Conservation (phyloP, 768 basidiomycete genomes). For the Ramaria sp. region DNA sequence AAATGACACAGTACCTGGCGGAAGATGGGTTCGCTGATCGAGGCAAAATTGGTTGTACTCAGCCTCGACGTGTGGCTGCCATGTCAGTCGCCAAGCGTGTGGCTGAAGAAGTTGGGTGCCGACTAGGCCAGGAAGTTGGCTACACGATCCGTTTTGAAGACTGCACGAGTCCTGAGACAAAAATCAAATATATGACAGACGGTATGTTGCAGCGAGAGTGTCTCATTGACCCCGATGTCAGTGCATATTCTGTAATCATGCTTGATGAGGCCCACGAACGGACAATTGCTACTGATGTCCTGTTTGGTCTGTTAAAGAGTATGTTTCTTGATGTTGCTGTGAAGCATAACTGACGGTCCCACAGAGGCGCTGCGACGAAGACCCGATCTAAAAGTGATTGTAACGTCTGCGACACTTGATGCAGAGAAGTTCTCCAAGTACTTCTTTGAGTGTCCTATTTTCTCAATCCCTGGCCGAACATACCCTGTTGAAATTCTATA, state of each 20-base stretch:
- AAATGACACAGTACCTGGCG: conserved; percentile 97
- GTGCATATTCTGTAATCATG: conserved; percentile 91
- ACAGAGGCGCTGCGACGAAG: conserved; percentile 90
- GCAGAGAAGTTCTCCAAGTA: conserved; percentile 99
- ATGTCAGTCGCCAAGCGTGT: conserved; percentile 99
- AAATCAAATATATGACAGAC: conserved; percentile 99
- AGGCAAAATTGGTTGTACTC: conserved; percentile 92
- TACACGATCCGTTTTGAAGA: conserved; percentile 99
- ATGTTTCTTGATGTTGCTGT: conserved; percentile 11
- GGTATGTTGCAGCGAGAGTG: conserved; percentile 98
- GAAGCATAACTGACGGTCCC: conserved; percentile 14
- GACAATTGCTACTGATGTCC: conserved; percentile 95
- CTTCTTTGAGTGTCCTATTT: conserved; percentile 98
- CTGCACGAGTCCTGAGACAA: conserved; percentile 95
- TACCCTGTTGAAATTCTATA: conserved; percentile 98
- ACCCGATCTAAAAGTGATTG: conserved; percentile 93
- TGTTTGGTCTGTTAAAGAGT: conserved; percentile 94
- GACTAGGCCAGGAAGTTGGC: conserved; percentile 94
- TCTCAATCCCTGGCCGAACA: conserved; percentile 99
- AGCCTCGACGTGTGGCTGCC: conserved; percentile 97
- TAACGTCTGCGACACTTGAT: conserved; percentile 97
- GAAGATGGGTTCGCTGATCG: conserved; percentile 88
- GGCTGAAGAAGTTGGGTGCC: conserved; percentile 94
- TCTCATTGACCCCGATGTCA: conserved; percentile 89
- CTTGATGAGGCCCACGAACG: conserved; percentile 98